Conservation (phyloP, 1,139 yeast genomes). For the Arxiozyma slooffiae region DNA sequence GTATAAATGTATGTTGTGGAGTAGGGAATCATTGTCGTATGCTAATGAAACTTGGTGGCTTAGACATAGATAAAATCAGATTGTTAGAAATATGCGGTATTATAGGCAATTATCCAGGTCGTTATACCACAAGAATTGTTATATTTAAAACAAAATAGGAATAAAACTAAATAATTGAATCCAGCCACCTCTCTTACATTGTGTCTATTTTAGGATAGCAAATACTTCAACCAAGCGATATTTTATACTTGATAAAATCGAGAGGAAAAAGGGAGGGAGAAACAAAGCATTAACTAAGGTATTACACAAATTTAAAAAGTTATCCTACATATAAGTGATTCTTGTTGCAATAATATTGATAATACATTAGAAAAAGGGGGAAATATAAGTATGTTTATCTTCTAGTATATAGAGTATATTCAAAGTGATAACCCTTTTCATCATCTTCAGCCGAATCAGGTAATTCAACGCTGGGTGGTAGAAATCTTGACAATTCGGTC, state of each 20-base stretch:
- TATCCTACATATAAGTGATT: background rate
- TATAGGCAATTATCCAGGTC: too few species aligned
- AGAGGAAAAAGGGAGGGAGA: background rate
- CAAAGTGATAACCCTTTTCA: slow-evolving; percentile 23
- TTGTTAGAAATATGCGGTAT: background rate
- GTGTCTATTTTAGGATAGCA: background rate
- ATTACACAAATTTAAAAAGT: background rate
- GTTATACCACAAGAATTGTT: background rate
- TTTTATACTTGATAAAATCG: background rate
- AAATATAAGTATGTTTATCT: background rate
- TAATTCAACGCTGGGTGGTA: slow-evolving; percentile 17
- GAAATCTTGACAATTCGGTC: slow-evolving; percentile 11
- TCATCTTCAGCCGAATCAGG: slow-evolving; percentile 8
- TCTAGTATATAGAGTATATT: slow-evolving; percentile 19
- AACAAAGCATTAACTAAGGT: too few species aligned
- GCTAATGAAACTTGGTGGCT: background rate
- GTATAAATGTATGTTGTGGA: background rate
- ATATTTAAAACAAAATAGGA: too few species aligned
- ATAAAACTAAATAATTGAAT: background rate
- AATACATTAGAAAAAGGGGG: background rate
- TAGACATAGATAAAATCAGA: background rate
- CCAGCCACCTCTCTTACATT: background rate
- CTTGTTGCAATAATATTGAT: background rate
- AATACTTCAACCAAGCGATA: background rate
- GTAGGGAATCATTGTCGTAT: background rate